phyloP scores from a whole-genome alignment of 805 yeast genomes.

The Nadsonia fulvescens region DNA sequence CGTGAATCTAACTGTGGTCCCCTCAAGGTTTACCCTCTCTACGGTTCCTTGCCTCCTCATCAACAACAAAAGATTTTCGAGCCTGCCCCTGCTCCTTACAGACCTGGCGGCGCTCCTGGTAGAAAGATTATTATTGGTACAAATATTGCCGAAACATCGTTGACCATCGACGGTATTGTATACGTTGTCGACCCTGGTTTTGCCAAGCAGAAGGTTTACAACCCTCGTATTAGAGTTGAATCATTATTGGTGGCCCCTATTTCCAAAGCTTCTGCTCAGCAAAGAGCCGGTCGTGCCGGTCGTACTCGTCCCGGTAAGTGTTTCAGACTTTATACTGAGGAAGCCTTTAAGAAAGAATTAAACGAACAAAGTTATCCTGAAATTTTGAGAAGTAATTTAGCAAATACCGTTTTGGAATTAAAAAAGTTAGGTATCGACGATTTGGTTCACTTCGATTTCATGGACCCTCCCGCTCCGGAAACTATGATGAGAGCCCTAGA shows the following conservation, averaged over 20 bases:
- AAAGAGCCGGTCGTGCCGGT: slow-evolving; percentile 99
- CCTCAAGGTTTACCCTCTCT: slow-evolving; percentile 72
- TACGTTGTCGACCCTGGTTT: slow-evolving; percentile 97
- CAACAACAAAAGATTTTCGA: slow-evolving; percentile 90
- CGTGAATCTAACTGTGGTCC: slow-evolving; percentile 90
- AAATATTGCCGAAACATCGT: slow-evolving; percentile 92
- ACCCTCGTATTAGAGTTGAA: slow-evolving; percentile 90
- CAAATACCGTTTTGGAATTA: slow-evolving; percentile 80
- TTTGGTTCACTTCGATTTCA: slow-evolving; percentile 91
- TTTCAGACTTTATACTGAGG: slow-evolving; percentile 90
- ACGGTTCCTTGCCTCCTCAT: slow-evolving; percentile 91
- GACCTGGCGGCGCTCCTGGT: slow-evolving; percentile 75
- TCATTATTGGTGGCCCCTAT: slow-evolving; percentile 88
- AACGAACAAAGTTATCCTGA: slow-evolving; percentile 95
- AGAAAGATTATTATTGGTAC: slow-evolving; percentile 85
- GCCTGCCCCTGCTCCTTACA: slow-evolving; percentile 63
- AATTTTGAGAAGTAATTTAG: slow-evolving; percentile 74
- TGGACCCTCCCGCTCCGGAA: slow-evolving; percentile 99
- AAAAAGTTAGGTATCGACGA: slow-evolving; percentile 92
- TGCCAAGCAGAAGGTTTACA: slow-evolving; percentile 89
- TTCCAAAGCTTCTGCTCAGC: slow-evolving; percentile 94
- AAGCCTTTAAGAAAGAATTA: slow-evolving; percentile 83
- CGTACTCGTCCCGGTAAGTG: slow-evolving; percentile 98
- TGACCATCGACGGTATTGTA: slow-evolving; percentile 93
- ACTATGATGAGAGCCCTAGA: slow-evolving; percentile 99